Base-by-base conservation (phyloP, 352 stramenopile species). In the Globisporangium cederbergense region DNA sequence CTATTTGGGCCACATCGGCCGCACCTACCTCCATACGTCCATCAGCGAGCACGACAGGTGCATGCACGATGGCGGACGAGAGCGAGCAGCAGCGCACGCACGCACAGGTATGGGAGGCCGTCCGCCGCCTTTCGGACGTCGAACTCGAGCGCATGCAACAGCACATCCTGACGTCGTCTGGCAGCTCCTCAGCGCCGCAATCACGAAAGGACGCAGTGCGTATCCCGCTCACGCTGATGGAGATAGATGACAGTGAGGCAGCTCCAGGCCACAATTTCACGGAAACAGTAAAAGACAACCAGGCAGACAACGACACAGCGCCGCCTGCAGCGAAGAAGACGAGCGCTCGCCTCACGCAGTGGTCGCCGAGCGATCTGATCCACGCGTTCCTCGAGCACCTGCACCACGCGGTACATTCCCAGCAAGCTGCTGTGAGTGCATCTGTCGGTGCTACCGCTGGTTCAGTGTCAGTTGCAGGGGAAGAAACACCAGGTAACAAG, bases 61-160 rank as follows among this genome's bases (percentile, higher is more conserved):
- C 10, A 18, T 11, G 11, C 16, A 55, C 53, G 45, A 56, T 18
- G n/a, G 22, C 55, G 30, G 38, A 51, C 32, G 58, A 60, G 13
- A 43, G 56, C 46, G 67, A 70, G 36, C 58, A 60, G 45, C 57
- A n/a, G n/a, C n/a, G 56, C 30, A 62, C 62, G 52, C 45, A 54
- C 53, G 59, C 53, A 42, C 66, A 75, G 55, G 65, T 80, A 40
- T 80, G 73, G 73, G 64, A 58, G n/a, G 53, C 66, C 0, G 58
- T 83, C 22, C 67, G 71, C 9, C 32, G 18, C 22, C 62, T 83
- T 28, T 73, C 70, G 14, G 71, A 74, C 54, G 55, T 42, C 22
- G 64, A 83, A 13, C 59, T 74, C 30, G 36, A 54, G 46, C 20
- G 18, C 16, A 18, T 65, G 2, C 60, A 71, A 54, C 52, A 61